Evolutionary conservation across 352 stramenopile species (phyloP).

Genomic region (Phytophthora megakarya): DNA sequence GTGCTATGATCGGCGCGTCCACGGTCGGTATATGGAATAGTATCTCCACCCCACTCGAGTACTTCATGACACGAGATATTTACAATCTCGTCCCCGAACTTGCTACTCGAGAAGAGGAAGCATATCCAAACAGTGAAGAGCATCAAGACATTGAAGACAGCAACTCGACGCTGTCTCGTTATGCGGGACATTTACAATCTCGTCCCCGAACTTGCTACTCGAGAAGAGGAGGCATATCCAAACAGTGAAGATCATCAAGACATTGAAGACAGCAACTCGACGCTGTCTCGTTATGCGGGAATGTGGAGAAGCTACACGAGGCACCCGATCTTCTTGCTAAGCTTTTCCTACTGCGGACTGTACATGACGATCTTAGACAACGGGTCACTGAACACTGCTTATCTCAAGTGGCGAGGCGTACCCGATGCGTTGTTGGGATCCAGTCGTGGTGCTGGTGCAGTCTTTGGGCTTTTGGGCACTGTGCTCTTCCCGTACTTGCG

Average conservation of each 20-base stretch:
- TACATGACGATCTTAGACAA: conserved; percentile 68
- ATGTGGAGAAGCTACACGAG: conserved; percentile 49
- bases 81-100: conserved; percentile 65
- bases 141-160: conserved; percentile 1
- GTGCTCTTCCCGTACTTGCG: conserved; percentile 50
- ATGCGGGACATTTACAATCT: conserved; percentile 71
- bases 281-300: conserved; percentile 28
- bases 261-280: conserved; percentile 7
- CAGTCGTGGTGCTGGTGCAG: conserved; percentile 48
- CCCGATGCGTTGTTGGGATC: conserved; percentile 48
- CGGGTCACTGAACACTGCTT: conserved; percentile 61
- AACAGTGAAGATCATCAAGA: conserved; percentile 3
- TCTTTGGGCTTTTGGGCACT: conserved; percentile 59
- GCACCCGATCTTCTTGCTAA: conserved; percentile 61
- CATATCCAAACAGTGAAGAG: conserved; percentile 15
- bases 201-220: conserved; percentile 47
- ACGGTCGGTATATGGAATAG: conserved; percentile 82
- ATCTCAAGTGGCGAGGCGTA: conserved; percentile 70
- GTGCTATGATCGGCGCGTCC: conserved; percentile 64
- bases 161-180: conserved; percentile 41
- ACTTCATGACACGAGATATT: conserved; percentile 71
- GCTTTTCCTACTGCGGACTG: conserved; percentile 54
- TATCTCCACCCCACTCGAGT: conserved; percentile 77
- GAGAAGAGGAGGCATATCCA: conserved; percentile 23
- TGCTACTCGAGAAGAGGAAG: conserved; percentile 33